A percentile compares a stretch with the other conserved stretches of the same genome.
These are phyloP conservation scores for Chionographis japonica DNA, from an alignment of 106 monocot species.

Conservation along the genomic window DNA sequence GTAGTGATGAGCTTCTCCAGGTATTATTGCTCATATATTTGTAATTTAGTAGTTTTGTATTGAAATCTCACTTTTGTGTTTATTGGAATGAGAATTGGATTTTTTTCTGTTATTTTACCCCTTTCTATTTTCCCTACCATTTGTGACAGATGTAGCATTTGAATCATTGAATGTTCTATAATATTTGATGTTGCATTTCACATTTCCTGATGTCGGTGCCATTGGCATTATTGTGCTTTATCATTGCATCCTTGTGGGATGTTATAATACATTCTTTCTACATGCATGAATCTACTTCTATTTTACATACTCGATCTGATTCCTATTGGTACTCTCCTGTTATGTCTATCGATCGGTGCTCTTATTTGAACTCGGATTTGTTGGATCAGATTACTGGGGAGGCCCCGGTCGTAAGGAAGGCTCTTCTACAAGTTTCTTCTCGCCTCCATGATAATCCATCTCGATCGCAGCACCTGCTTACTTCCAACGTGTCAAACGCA, in stretches of 20 bases:
- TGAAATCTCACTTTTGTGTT: too few relatives aligned
- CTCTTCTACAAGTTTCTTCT: constrained; percentile 47
- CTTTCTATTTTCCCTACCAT: too few relatives aligned
- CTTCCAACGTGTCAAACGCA: constrained; percentile 7
- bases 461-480: constrained; percentile 29
- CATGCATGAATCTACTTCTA: neutral
- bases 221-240: too few relatives aligned
- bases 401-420: constrained; percentile 39
- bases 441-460: constrained; percentile 50
- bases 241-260: too few relatives aligned
- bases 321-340: neutral
- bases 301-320: neutral
- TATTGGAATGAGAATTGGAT: too few relatives aligned
- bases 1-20: constrained; percentile 86
- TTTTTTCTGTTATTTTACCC: neutral
- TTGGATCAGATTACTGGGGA: constrained; percentile 50
- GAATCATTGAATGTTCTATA: too few relatives aligned
- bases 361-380: neutral
- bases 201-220: too few relatives aligned
- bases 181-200: too few relatives aligned
- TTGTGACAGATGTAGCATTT: too few relatives aligned
- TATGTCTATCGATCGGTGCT: neutral
- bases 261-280: too few relatives aligned
- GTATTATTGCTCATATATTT: constrained; percentile 17
- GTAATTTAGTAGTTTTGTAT: too few relatives aligned